phyloP scores from a whole-genome alignment of 495 filamentous ascomycete genomes.

The Hypoxylon perforatum region DNA sequence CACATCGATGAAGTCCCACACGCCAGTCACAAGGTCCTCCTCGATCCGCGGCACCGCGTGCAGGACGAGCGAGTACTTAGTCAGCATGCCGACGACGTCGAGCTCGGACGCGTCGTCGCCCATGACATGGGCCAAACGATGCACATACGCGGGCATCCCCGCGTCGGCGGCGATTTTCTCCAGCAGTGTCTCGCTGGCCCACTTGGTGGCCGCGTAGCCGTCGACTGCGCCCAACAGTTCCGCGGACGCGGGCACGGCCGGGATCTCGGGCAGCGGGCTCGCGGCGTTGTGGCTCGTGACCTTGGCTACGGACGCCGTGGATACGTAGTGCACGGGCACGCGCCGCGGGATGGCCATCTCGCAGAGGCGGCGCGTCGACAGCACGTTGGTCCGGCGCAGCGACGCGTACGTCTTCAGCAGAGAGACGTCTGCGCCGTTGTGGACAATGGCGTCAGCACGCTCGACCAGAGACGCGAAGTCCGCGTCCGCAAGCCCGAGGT shows the following conservation, averaged over 20 bases:
- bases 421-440: constrained; percentile 63
- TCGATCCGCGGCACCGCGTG: constrained; percentile 22
- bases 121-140: constrained; percentile 51
- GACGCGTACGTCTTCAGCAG: constrained; percentile 58
- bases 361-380: constrained; percentile 47
- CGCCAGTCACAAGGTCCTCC: not conserved
- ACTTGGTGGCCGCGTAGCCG: constrained; percentile 61
- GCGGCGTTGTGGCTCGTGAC: constrained; percentile 23
- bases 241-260: not conserved
- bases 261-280: constrained; percentile 8
- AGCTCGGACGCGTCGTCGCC: constrained; percentile 34
- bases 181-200: constrained; percentile 59
- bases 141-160: constrained; percentile 52
- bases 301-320: constrained; percentile 50
- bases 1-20: constrained; percentile 2
- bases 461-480: constrained; percentile 47
- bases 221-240: constrained; percentile 35
- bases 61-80: constrained; percentile 29
- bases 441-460: constrained; percentile 55
- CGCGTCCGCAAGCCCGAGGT: too few species aligned
- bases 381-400: constrained; percentile 54
- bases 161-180: constrained; percentile 43
- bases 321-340: constrained; percentile 58
- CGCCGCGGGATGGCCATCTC: constrained; percentile 27
- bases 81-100: constrained; percentile 37